Base-by-base conservation (phyloP, 345 rosid genomes). In the Sisymbrium irio region DNA sequence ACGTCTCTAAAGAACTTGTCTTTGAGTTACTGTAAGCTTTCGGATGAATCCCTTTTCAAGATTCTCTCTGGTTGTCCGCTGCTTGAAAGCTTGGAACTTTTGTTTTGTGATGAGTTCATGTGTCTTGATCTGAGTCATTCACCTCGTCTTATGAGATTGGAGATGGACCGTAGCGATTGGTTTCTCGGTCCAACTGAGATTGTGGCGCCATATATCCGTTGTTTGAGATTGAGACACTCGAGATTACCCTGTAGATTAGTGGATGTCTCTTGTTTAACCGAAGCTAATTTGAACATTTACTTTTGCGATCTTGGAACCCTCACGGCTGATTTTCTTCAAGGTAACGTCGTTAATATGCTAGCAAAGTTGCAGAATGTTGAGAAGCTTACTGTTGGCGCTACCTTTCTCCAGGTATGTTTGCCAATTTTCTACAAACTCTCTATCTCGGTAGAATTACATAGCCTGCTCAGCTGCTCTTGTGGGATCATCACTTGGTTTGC, bases 321-420 rank as follows among this genome's bases (percentile, higher is more conserved):
- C 25, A 42, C 64, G 1, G 27, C 53, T 54, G 70, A 19, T 46
- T 69, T 44, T 36, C 75, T 76, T 62, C 75, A 46, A 70, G 19
- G 39, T 5, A 76, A 45, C 36, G 79, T 76, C n/a, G 5, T 69
- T 5, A 70, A 62, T 60, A 69, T 76, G 71, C 9, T 76, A 15
- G 7, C 15, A 1, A 36, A 69, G 51, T 62, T 76, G 65, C 36
- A 62, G 60, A 69, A 76, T 45, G 72, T 63, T 0, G 71, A 36
- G 54, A 63, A 69, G 53, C 75, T 76, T 55, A 76, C 75, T 14
- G 20, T 76, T 46, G 79, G 79, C 0, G 66, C 75, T 39, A 70
- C 75, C 10, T 76, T 76, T 63, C 79, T 76, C 65, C 79, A 76
- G 75, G 79, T 76, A 30, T 44, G 57, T 60, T 74, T 7, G 11